Evolutionary conservation across 2,329 filamentous ascomycete genomes (phyloP), one percentile per base, ranked within the genome.

Genomic region (Scleromitrula shiraiana): DNA sequence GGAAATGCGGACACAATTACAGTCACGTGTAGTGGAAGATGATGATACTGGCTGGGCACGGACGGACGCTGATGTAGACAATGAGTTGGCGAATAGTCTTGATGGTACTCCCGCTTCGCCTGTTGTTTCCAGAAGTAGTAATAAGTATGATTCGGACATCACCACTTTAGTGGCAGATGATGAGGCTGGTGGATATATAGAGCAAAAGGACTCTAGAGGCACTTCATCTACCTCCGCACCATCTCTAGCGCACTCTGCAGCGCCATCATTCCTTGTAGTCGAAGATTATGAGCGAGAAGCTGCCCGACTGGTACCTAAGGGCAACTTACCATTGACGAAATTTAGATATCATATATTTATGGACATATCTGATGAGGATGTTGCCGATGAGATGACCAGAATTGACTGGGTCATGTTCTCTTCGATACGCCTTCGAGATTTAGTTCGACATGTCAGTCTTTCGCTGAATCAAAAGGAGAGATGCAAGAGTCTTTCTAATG

Each of bases 381-480:
- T 97, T 56, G 91, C 91, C 14, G 83, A 85, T 51, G 93, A 98
- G 66, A 77, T 98, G 60, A 97, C 93, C 4, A 78, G 91, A 52
- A 95, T 98, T 47, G 93, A 98, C 68, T 97, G 91, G 91, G 82
- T 94, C 65, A 93, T 97, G 85, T 97, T 96, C 66, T 94, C 87
- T 44, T 90, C 89, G 1, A 95, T 97, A 53, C 82, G 88, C 22
- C 86, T 95, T 47, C 86, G 93, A 50, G 93, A 98, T 67, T 80
- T 97, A 41, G 85, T 97, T 35, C 85, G 93, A 4, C 87, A 96
- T 62, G 90, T 96, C 55, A 93, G 83, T 60, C 71, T 96, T 39
- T 80, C 83, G 0, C 62, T 75, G 0, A 74, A 82, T 36, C 77
- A 85, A 50, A 86, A 86, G 65, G 83, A 86, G 60, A 83, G 81